These are phyloP conservation scores for Tricharina praecox DNA, from an alignment of 495 filamentous ascomycete genomes.

Conservation along the genomic window DNA sequence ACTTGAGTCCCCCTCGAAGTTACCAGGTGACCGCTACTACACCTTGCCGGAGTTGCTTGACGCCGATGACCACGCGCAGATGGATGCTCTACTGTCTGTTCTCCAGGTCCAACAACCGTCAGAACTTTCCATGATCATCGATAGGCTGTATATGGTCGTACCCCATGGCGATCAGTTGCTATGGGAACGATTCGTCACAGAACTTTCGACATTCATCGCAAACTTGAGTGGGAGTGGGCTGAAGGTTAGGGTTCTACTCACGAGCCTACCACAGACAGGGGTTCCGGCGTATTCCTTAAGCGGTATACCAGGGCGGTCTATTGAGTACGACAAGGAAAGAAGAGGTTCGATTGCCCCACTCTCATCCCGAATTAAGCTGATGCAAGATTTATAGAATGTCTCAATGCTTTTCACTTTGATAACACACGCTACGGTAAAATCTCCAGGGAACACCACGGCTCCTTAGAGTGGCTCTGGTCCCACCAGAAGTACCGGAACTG, in stretches of 20 bases:
- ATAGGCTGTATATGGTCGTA: neutral
- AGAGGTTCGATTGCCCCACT: neutral
- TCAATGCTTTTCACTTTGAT: neutral
- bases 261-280: neutral
- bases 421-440: slow-evolving; percentile 8
- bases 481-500: neutral
- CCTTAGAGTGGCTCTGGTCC: slow-evolving; percentile 4
- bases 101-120: neutral
- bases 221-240: neutral
- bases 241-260: neutral
- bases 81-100: neutral
- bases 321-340: slow-evolving; percentile 4
- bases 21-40: neutral
- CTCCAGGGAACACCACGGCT: neutral
- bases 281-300: neutral
- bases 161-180: no score
- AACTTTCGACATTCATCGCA: neutral
- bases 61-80: neutral
- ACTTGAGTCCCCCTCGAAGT: neutral
- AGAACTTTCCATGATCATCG: neutral
- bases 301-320: neutral
- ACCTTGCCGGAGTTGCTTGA: neutral
- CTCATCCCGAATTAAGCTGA: neutral
- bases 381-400: neutral
- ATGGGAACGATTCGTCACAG: neutral